These are phyloP conservation scores for Lithospermum erythrorhizon DNA, from an alignment of 257 asterid species.

Conservation along the genomic window DNA sequence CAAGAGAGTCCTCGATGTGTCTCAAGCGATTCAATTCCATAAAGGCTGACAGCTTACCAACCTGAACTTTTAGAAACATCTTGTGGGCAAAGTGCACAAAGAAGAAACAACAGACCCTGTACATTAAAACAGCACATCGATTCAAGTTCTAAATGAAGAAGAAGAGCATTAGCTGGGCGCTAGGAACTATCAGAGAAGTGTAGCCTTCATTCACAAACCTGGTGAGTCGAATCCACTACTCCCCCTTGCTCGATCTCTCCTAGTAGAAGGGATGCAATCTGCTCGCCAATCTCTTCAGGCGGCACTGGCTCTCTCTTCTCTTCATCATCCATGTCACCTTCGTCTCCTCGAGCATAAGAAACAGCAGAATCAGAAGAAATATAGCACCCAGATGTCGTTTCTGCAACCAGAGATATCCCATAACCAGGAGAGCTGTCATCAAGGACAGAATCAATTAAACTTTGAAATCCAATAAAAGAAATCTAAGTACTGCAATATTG, in stretches of 20 bases:
- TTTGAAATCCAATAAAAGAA: not conserved
- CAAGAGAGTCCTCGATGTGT: constrained; percentile 60
- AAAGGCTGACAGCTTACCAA: constrained; percentile 74
- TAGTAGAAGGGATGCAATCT: constrained; percentile 48
- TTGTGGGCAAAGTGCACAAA: constrained; percentile 75
- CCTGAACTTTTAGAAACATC: constrained; percentile 87
- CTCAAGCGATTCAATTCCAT: constrained; percentile 66
- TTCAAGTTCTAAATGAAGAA: not conserved
- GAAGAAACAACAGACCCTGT: constrained; percentile 84
- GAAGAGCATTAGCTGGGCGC: not conserved
- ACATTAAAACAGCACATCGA: constrained; percentile 4
- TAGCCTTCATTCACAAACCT: constrained; percentile 33
- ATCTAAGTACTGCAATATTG: not conserved
- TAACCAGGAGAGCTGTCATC: constrained; percentile 75
- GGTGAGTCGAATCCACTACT: constrained; percentile 95
- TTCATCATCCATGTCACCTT: constrained; percentile 41
- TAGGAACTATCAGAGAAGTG: not conserved
- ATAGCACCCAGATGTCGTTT: constrained; percentile 78
- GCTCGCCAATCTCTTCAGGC: constrained; percentile 61
- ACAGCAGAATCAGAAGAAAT: constrained; percentile 68
- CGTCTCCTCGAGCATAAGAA: constrained; percentile 35
- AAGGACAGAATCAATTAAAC: constrained; percentile 2
- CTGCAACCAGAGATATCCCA: constrained; percentile 77
- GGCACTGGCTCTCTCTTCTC: constrained; percentile 42
- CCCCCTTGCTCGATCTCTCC: constrained; percentile 85